Base-by-base conservation (phyloP, 345 rosid genomes). In the Eutrema yunnanense region DNA sequence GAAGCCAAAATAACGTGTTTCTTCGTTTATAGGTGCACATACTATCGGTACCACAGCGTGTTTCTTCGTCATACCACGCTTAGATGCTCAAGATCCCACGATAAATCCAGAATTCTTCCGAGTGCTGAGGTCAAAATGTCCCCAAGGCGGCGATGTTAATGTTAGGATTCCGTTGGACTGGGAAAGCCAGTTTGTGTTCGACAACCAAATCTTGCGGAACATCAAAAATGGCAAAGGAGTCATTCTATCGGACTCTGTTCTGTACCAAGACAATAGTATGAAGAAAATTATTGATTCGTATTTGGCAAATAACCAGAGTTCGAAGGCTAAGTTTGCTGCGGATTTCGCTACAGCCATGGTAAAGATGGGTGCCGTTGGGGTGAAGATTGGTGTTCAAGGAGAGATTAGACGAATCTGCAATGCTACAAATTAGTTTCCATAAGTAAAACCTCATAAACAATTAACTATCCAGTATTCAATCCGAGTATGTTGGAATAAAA, bases 1-100 rank as follows among this genome's bases (percentile, higher is more conserved):
- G 26, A 22, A 22, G 26, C 26, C 26, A 22, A 22, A 22, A 1
- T 22, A 22, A 22, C 26, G 26, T 22, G 26, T 22, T 22, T 22
- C 26, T 22, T 22, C 26, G 26, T 22, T 32, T 29, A 19, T 55
- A 86, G 88, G 90, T 34, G 87, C 79, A 41, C 88, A 87, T 72
- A 83, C 96, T 12, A 79, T 87, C 0, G 92, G 92, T 0, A 60
- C 63, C 2, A 78, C 88, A 1, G 88, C 86, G 4, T 89, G 90
- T 66, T 77, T 85, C 76, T 89, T 87, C 14, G 80, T 87, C 76
- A 26, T 37, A 6, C 32, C 41, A 1, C 79, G 88, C 12, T 82
- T 89, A 10, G 83, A 84, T 12, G 84, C 82, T 13, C 67, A 78
- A 11, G 88, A 87, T 69, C 82, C 86, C 4, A 75, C 71, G 9